phyloP scores from a whole-genome alignment of 2,329 filamentous ascomycete genomes.

The Colletotrichum higginsianum region DNA sequence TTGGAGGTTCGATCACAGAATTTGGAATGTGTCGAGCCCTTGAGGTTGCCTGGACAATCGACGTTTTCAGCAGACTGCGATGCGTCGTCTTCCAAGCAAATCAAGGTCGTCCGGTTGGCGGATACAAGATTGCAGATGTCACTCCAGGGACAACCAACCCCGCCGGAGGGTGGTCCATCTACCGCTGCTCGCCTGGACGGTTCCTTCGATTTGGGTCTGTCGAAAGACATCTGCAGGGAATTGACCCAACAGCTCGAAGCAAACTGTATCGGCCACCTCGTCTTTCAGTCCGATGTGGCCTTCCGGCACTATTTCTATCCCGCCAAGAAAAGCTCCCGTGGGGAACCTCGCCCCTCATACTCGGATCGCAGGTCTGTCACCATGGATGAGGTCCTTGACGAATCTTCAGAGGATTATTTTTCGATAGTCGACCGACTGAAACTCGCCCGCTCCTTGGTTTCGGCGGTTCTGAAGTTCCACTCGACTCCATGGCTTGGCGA shows the following conservation, averaged over 20 bases:
- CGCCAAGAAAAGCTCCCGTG: not conserved
- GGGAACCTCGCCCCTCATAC: not conserved
- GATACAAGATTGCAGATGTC: slow-evolving; percentile 9
- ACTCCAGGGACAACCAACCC: not conserved
- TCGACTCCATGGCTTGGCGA: slow-evolving; percentile 28
- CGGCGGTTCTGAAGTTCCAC: slow-evolving; percentile 29
- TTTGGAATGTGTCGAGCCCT: slow-evolving; percentile 20
- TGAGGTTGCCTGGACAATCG: not conserved
- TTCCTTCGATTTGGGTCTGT: slow-evolving; percentile 15
- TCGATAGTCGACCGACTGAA: slow-evolving; percentile 11
- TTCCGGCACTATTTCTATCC: slow-evolving; percentile 33
- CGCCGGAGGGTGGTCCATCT: too few relatives aligned
- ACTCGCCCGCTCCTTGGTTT: slow-evolving; percentile 11
- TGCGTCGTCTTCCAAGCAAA: not conserved
- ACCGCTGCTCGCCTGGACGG: too few relatives aligned
- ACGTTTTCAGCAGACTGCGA: not conserved
- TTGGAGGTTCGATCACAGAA: slow-evolving; percentile 29
- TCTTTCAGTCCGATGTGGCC: not conserved
- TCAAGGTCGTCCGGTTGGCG: slow-evolving; percentile 16
- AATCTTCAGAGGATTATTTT: not conserved
- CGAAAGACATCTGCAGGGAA: slow-evolving; percentile 27
- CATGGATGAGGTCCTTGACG: slow-evolving; percentile 16
- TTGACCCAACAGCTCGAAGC: not conserved
- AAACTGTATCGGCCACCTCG: slow-evolving; percentile 26
- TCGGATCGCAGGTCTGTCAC: not conserved